Evolutionary conservation across 2,329 filamentous ascomycete species (phyloP).

Genomic region (Emergomyces pasteurianus): DNA sequence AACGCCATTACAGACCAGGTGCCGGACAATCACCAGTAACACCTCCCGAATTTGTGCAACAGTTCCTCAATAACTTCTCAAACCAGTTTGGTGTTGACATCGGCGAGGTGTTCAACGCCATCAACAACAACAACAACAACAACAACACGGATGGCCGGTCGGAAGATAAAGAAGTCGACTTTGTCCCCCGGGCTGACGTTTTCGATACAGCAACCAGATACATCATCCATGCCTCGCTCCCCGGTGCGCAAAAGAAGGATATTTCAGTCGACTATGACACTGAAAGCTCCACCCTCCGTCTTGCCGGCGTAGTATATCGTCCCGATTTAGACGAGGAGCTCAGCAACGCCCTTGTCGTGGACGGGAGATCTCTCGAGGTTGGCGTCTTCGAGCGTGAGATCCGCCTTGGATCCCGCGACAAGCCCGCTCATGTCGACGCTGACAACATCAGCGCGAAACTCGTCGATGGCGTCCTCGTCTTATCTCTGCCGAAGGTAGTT

Average conservation of each 20-base stretch:
- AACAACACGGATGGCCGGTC: conserved; percentile 1
- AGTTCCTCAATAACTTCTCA: conserved; percentile 11
- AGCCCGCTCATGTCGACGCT: conserved; percentile 52
- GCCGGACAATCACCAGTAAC: background rate
- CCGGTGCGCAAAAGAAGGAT: conserved; percentile 69
- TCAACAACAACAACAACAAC: conserved; percentile 6
- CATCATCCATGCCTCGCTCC: conserved; percentile 60
- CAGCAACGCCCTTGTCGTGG: conserved; percentile 48
- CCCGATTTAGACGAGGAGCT: conserved; percentile 59
- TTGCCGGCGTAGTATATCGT: conserved; percentile 62
- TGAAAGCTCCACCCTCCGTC: conserved; percentile 51
- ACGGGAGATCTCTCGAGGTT: conserved; percentile 62
- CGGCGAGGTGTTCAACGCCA: conserved; percentile 10
- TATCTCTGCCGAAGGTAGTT: conserved; percentile 66
- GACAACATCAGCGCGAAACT: conserved; percentile 61
- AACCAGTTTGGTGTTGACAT: conserved; percentile 21
- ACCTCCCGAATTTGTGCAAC: background rate
- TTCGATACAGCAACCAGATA: conserved; percentile 57
- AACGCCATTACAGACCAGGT: background rate
- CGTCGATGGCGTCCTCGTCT: conserved; percentile 62
- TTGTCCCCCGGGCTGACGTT: conserved; percentile 43
- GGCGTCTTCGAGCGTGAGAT: conserved; percentile 65
- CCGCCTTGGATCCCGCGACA: conserved; percentile 40
- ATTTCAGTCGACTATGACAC: conserved; percentile 65
- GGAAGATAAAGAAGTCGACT: conserved; percentile 20